Percentiles rank a stretch among this genome's conserved stretches.
Evolutionary conservation across 345 rosid genomes (phyloP).

Genomic region (Populus deltoides): DNA sequence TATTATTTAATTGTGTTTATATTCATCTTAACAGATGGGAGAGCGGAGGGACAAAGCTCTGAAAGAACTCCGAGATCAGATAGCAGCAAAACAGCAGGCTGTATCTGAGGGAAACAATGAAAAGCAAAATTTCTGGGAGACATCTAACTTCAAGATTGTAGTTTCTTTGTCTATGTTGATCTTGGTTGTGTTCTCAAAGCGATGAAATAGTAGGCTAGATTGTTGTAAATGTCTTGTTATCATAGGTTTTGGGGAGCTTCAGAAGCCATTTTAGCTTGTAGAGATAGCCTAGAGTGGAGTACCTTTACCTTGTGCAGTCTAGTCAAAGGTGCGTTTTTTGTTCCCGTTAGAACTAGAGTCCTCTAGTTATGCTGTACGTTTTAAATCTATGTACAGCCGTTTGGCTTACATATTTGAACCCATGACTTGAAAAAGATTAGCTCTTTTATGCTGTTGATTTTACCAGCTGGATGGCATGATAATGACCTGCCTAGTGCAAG

Average conservation of each 20-base stretch:
- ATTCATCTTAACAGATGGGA: constrained; percentile 53
- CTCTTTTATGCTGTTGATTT: neutral
- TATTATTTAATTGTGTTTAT: neutral
- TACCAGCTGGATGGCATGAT: neutral
- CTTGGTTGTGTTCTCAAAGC: constrained; percentile 71
- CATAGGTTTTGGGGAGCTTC: constrained; percentile 13
- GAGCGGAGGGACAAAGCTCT: constrained; percentile 75
- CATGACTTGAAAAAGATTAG: neutral
- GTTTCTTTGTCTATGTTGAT: constrained; percentile 87
- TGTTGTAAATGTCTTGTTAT: constrained; percentile 9
- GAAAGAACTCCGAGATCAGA: constrained; percentile 63
- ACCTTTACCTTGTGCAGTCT: neutral
- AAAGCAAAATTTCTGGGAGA: constrained; percentile 78
- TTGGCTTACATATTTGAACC: neutral
- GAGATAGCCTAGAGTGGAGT: constrained; percentile 12
- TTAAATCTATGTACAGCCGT: neutral
- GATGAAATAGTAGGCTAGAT: constrained; percentile 23
- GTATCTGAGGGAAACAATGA: constrained; percentile 24
- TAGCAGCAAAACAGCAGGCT: constrained; percentile 46
- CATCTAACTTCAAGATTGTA: constrained; percentile 72
- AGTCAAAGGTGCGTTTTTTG: constrained; percentile 9
- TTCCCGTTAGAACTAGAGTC: neutral
- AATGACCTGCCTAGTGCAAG: neutral
- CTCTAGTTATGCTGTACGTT: neutral
- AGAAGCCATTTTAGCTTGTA: constrained; percentile 29